A percentile compares a stretch with the other conserved stretches of the same genome.
phyloP scores from a whole-genome alignment of 202 grass and related monocot species.

The Zizania palustris region DNA sequence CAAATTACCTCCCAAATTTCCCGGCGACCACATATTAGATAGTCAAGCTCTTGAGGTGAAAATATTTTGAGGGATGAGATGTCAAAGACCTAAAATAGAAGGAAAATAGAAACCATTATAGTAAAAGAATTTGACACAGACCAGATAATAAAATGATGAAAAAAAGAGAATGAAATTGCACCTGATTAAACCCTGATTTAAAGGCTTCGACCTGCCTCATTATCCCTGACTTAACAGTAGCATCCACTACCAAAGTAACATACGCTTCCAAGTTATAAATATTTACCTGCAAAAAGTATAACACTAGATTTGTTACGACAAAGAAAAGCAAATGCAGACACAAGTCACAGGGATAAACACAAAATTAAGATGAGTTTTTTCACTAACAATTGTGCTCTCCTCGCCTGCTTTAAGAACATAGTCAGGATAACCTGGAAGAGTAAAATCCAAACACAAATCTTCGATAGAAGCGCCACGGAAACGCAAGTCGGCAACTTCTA shows the following conservation, averaged over 20 bases:
- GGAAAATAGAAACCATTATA: constrained; percentile 19
- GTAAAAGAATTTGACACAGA: background rate
- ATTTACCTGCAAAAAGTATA: constrained; percentile 40
- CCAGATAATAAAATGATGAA: constrained; percentile 7
- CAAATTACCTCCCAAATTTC: constrained; percentile 86
- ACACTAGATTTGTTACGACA: background rate
- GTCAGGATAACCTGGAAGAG: constrained; percentile 71
- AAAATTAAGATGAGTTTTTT: background rate
- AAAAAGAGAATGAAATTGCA: constrained; percentile 7
- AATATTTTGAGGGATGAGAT: constrained; percentile 89
- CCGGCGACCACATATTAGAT: constrained; percentile 77
- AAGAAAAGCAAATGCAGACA: constrained; percentile 1
- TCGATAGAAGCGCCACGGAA: constrained; percentile 50
- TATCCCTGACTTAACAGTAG: constrained; percentile 57
- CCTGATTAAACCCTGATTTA: constrained; percentile 64
- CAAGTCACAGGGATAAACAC: background rate
- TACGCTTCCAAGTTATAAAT: constrained; percentile 65
- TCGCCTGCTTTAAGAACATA: constrained; percentile 61
- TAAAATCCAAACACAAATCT: constrained; percentile 68
- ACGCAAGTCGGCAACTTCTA: constrained; percentile 44
- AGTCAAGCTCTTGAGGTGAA: constrained; percentile 84
- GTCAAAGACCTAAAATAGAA: constrained; percentile 73
- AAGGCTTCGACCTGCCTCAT: constrained; percentile 57
- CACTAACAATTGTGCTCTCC: constrained; percentile 51
- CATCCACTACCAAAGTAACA: constrained; percentile 54